Evolutionary conservation across 2,329 filamentous ascomycete genomes (phyloP).

Genomic region (Botrytis galanthina): DNA sequence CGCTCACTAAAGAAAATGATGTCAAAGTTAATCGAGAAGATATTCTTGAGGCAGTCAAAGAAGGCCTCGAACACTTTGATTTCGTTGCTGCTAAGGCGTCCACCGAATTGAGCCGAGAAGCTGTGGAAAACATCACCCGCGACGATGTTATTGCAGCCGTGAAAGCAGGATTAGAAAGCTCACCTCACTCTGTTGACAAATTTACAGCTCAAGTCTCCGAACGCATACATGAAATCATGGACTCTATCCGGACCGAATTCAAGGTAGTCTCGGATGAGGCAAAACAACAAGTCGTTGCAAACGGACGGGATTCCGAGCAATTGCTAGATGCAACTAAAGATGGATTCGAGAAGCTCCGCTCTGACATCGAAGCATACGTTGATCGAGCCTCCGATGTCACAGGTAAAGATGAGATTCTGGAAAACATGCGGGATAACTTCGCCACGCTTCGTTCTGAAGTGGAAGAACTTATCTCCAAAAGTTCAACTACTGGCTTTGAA

Average conservation of each 20-base stretch:
- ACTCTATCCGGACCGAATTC: conserved; percentile 59
- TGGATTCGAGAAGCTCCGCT: conserved; percentile 75
- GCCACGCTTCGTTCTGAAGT: conserved; percentile 67
- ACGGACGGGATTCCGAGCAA: conserved; percentile 80
- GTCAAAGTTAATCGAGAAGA: conserved; percentile 59
- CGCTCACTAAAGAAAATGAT: conserved; percentile 63
- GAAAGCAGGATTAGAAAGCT: conserved; percentile 53
- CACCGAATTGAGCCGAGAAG: conserved; percentile 53
- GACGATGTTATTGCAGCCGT: conserved; percentile 58
- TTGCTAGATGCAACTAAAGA: conserved; percentile 85
- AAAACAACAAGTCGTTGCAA: conserved; percentile 76
- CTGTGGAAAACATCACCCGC: conserved; percentile 44
- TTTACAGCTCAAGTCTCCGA: conserved; percentile 52
- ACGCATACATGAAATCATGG: conserved; percentile 64
- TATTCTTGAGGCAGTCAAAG: conserved; percentile 59
- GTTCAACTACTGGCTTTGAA: conserved; percentile 55
- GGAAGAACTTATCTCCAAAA: conserved; percentile 56
- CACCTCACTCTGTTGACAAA: conserved; percentile 42
- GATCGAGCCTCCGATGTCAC: conserved; percentile 67
- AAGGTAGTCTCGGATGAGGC: conserved; percentile 59
- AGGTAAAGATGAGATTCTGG: conserved; percentile 75
- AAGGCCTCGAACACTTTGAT: conserved; percentile 64
- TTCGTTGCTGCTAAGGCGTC: conserved; percentile 47
- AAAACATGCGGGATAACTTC: conserved; percentile 62
- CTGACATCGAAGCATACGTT: conserved; percentile 78